Percentiles rank a stretch among this genome's conserved stretches.
These are phyloP conservation scores for Ophiostoma angusticollis DNA, from an alignment of 2,329 filamentous ascomycete species.

Conservation along the genomic window DNA sequence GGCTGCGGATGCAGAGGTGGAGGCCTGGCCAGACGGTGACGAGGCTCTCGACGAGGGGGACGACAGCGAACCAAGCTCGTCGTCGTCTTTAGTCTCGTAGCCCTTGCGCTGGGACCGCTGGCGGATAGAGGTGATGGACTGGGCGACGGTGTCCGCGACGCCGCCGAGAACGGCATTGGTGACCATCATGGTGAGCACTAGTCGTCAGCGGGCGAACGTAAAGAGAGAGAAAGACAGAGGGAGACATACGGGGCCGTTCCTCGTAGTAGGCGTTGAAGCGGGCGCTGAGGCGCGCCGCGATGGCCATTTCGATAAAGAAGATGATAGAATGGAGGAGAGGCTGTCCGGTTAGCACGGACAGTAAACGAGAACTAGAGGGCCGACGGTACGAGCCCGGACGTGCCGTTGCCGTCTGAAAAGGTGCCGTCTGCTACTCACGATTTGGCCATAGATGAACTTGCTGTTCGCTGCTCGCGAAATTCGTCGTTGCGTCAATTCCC, in stretches of 20 bases:
- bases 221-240: not conserved
- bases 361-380: no score
- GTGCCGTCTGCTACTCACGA: no score
- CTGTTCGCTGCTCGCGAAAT: conserved; percentile 53
- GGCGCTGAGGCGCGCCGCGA: conserved; percentile 67
- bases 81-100: conserved; percentile 32
- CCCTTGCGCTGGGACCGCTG: conserved; percentile 51
- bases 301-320: conserved; percentile 77
- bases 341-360: conserved; percentile 32
- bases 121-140: conserved; percentile 76
- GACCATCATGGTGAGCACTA: conserved; percentile 96
- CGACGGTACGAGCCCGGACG: no score
- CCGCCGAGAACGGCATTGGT: conserved; percentile 93
- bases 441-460: conserved; percentile 59
- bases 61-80: not conserved
- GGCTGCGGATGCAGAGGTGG: no score
- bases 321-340: conserved; percentile 77
- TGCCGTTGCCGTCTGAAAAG: no score
- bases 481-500: conserved; percentile 46
- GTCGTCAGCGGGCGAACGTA: conserved; percentile 1
- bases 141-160: conserved; percentile 90
- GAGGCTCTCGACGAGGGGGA: no score
- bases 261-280: conserved; percentile 94
- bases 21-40: no score
- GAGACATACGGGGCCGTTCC: conserved; percentile 59